Percentiles rank a stretch among this genome's conserved stretches.
These are phyloP conservation scores for Hemisphaericaspora nanyangensis DNA, from an alignment of 805 yeast genomes.

Conservation along the genomic window DNA sequence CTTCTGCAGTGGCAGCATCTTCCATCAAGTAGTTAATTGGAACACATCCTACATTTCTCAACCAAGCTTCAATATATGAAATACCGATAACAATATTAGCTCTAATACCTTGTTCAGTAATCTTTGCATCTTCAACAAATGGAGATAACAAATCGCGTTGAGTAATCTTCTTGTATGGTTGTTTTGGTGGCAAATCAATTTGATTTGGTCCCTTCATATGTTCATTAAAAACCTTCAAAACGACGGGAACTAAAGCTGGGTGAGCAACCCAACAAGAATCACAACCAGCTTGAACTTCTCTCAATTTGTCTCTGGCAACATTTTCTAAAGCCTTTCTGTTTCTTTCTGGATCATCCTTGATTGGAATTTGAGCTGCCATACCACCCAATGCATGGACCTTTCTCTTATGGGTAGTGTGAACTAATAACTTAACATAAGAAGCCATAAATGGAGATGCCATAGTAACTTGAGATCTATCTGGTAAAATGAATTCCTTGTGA, in stretches of 20 bases:
- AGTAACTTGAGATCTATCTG: slow-evolving; percentile 76
- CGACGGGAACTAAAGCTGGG: slow-evolving; percentile 75
- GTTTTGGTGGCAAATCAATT: slow-evolving; percentile 49
- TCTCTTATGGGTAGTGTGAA: slow-evolving; percentile 70
- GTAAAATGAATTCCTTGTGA: slow-evolving; percentile 61
- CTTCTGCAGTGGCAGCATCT: slow-evolving; percentile 90
- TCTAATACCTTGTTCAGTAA: slow-evolving; percentile 68
- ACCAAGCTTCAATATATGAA: slow-evolving; percentile 83
- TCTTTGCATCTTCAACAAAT: slow-evolving; percentile 54
- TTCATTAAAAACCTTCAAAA: slow-evolving; percentile 66
- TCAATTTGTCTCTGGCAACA: slow-evolving; percentile 68
- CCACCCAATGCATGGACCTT: slow-evolving; percentile 89
- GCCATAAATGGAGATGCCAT: slow-evolving; percentile 83
- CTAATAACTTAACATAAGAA: slow-evolving; percentile 68
- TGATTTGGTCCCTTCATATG: slow-evolving; percentile 84
- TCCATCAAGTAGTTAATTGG: slow-evolving; percentile 85
- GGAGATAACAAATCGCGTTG: slow-evolving; percentile 63
- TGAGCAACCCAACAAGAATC: slow-evolving; percentile 92
- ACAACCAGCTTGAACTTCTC: slow-evolving; percentile 77
- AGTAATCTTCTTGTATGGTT: slow-evolving; percentile 51
- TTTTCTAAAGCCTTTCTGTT: slow-evolving; percentile 67
- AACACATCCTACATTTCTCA: slow-evolving; percentile 79
- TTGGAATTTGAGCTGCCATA: slow-evolving; percentile 86
- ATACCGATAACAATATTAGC: slow-evolving; percentile 73
- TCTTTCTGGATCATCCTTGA: slow-evolving; percentile 62